A percentile compares a stretch with the other conserved stretches of the same genome.
Conservation (phyloP, 805 yeast genomes). For the Yamadazyma laniorum region DNA sequence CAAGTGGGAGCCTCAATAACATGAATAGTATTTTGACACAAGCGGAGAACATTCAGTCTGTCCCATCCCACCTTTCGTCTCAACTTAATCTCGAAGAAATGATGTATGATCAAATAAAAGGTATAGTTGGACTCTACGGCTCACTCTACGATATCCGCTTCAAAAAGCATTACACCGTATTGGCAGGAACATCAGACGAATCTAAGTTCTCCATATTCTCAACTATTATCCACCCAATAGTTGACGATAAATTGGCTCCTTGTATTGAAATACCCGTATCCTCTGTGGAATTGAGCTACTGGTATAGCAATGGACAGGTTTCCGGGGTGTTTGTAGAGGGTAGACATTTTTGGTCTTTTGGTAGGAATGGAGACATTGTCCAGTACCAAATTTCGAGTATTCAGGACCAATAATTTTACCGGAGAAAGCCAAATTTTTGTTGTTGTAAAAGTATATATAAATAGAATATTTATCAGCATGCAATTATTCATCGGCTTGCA, state of each 20-base stretch:
- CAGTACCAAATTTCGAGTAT: conserved; percentile 6
- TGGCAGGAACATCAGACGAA: conserved; percentile 13
- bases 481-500: no score
- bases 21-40: conserved; percentile 22
- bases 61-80: conserved; percentile 5
- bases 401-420: no score
- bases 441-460: no score
- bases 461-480: no score
- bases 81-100: conserved; percentile 11
- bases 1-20: conserved; percentile 17
- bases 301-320: conserved; percentile 35
- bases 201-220: conserved; percentile 14
- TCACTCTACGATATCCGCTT: conserved; percentile 35
- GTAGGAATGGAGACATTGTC: conserved; percentile 41
- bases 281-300: conserved; percentile 30
- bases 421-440: no score
- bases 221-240: conserved; percentile 35
- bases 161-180: conserved; percentile 29
- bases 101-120: conserved; percentile 22
- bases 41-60: conserved; percentile 3
- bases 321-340: conserved; percentile 31
- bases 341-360: conserved; percentile 35
- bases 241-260: conserved; percentile 37
- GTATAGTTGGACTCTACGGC: conserved; percentile 31
- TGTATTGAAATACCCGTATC: conserved; percentile 37